Evolutionary conservation across 2,329 filamentous ascomycete species (phyloP), one percentile per base, ranked within the genome.

Genomic region (Septoria linicola): DNA sequence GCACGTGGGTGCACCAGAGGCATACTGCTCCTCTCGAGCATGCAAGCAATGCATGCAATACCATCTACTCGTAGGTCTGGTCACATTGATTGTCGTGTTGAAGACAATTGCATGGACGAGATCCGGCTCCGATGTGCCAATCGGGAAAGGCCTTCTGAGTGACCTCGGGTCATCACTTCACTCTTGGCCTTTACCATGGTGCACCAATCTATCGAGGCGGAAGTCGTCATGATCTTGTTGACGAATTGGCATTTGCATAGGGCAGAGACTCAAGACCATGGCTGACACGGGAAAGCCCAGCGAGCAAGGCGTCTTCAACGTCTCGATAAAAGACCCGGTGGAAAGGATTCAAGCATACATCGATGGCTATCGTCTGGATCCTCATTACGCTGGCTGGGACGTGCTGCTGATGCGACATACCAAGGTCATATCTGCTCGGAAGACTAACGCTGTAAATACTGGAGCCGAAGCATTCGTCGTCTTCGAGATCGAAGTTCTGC

Each of bases 301-400:
- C 19, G 41, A 34, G 13, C 19, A 34, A 27, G 43, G 51, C 16
- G 19, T 44, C 20, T 53, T 53, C 35, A 40, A 53, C 23, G 27
- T 49, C 21, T 45, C 49, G 1, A 53, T 55, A 4, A 10, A 25
- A n/a, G 53, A 55, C 25, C 53, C 53, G 4, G 23, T 42, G 19
- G 45, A 41, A 23, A 32, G 49, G 21, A 49, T 55, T 13, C 39
- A 52, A 23, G 50, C 39, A 8, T 55, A 53, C 14, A 34, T 55
- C 8, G 41, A 53, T 45, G 40, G 20, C 13, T 55, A 55, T 31
- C 13, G 37, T 10, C 25, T 43, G 11, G 50, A 55, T 10, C 35
- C 35, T 16, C 13, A 45, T 11, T 55, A 47, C 14, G 23, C 21
- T 41, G 53, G 53, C 13, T 52, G 46, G 37, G 53, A 55, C 36